Conservation (phyloP, 345 rosid species). For the Linum usitatissimum region DNA sequence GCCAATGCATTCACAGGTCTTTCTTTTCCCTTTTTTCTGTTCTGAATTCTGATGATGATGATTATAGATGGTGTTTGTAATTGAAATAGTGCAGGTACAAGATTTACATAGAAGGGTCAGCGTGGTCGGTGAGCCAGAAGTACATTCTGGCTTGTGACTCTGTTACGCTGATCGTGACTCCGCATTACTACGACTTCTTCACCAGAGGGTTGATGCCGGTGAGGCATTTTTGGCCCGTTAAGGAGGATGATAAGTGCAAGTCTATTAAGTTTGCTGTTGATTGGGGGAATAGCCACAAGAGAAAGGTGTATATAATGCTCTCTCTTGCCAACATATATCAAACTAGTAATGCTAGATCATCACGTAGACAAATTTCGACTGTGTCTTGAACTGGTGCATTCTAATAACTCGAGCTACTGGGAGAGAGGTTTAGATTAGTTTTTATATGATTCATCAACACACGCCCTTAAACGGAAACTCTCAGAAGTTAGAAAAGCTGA, state of each 20-base stretch:
- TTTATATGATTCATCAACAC: too few species aligned
- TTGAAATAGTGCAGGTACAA: conserved; percentile 15
- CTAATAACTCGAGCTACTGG: too few species aligned
- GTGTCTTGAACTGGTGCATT: too few species aligned
- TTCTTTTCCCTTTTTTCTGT: too few species aligned
- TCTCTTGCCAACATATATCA: too few species aligned
- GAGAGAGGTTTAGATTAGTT: too few species aligned
- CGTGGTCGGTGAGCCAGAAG: conserved; percentile 28
- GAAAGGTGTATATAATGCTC: conserved; percentile 12
- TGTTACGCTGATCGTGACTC: conserved; percentile 18
- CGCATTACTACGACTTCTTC: conserved; percentile 25
- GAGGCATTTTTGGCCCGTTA: conserved; percentile 21
- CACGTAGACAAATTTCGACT: too few species aligned
- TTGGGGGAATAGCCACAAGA: conserved; percentile 19
- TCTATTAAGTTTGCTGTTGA: conserved; percentile 26
- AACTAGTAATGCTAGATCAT: too few species aligned
- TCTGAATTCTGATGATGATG: too few species aligned
- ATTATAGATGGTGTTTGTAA: too few species aligned
- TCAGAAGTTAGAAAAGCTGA: too few species aligned
- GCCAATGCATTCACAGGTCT: conserved; percentile 74
- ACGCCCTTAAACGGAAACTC: too few species aligned
- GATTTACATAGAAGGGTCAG: conserved; percentile 24
- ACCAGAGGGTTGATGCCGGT: conserved; percentile 16
- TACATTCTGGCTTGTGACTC: conserved; percentile 26
- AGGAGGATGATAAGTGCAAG: conserved; percentile 17